Conservation (phyloP, 108 stramenopile genomes). For the Conticribra guillardii region DNA sequence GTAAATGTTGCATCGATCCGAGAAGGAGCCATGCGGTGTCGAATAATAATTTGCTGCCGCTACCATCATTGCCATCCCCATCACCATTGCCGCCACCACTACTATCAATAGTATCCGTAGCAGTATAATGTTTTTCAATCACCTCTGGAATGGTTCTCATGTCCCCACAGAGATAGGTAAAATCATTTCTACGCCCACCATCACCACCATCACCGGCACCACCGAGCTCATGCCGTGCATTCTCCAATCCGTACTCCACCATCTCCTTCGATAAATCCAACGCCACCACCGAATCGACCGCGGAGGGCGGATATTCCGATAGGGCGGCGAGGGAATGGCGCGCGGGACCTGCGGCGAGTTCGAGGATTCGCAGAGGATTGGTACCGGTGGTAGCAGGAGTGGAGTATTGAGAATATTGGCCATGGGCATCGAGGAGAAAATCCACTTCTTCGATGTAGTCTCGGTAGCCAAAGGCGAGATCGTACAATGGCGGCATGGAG, state of each 20-base stretch:
- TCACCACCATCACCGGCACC: conserved; percentile 13
- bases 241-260: conserved; percentile 63
- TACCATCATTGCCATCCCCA: no score
- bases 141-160: conserved; percentile 76
- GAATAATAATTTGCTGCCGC: conserved; percentile 26
- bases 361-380: conserved; percentile 52
- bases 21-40: conserved; percentile 83
- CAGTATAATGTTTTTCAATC: no score
- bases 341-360: conserved; percentile 85
- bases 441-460: conserved; percentile 80
- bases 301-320: conserved; percentile 15
- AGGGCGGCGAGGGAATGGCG: conserved; percentile 76
- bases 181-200: conserved; percentile 46
- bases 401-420: conserved; percentile 16
- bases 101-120: no score
- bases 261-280: conserved; percentile 74
- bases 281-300: conserved; percentile 53
- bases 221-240: conserved; percentile 63
- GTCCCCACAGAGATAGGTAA: conserved; percentile 64
- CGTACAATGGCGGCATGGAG: conserved; percentile 78
- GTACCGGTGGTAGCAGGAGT: conserved; percentile 2
- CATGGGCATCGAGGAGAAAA: conserved; percentile 69
- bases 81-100: no score
- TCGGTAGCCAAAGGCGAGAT: conserved; percentile 85
- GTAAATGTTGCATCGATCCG: conserved; percentile 81